A percentile compares a stretch with the other conserved stretches of the same genome.
These are phyloP conservation scores for Hyaloscypha hepaticicola DNA, from an alignment of 495 filamentous ascomycete genomes.

Conservation along the genomic window DNA sequence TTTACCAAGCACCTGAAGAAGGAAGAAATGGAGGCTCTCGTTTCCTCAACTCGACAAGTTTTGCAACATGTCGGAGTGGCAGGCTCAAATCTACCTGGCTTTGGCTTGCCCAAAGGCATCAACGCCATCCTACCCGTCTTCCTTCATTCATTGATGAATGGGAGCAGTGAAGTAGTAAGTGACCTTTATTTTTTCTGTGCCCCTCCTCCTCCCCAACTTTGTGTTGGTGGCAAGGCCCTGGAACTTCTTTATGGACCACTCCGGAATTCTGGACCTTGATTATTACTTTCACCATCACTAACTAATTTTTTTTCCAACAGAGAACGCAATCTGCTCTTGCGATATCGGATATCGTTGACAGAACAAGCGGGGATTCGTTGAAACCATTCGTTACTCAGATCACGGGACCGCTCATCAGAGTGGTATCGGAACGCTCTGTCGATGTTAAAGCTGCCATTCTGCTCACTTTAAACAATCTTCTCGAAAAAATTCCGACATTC, in stretches of 20 bases:
- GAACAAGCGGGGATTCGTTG: constrained; percentile 77
- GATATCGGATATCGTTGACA: constrained; percentile 92
- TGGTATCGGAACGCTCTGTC: constrained; percentile 90
- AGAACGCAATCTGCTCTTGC: constrained; percentile 87
- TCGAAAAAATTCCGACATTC: constrained; percentile 94
- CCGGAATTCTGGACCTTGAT: too few relatives aligned
- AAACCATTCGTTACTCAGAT: constrained; percentile 96
- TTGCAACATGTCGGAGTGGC: constrained; percentile 85
- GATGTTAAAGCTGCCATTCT: constrained; percentile 96
- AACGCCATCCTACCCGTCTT: constrained; percentile 96
- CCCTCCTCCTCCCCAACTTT: too few relatives aligned
- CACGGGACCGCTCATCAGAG: constrained; percentile 93
- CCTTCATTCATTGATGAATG: constrained; percentile 96
- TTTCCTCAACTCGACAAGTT: constrained; percentile 78
- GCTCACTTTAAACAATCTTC: constrained; percentile 87
- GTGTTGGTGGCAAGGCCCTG: too few relatives aligned
- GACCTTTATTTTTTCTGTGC: too few relatives aligned
- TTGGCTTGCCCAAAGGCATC: constrained; percentile 94
- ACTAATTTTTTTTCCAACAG: constrained; percentile 43
- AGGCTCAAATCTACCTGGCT: constrained; percentile 82
- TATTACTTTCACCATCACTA: too few relatives aligned
- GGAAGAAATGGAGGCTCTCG: constrained; percentile 97
- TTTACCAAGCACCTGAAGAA: constrained; percentile 88
- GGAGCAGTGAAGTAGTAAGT: constrained; percentile 60
- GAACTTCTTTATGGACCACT: too few relatives aligned